Base-by-base conservation (phyloP, 805 yeast species). In the Pichia insulana region DNA sequence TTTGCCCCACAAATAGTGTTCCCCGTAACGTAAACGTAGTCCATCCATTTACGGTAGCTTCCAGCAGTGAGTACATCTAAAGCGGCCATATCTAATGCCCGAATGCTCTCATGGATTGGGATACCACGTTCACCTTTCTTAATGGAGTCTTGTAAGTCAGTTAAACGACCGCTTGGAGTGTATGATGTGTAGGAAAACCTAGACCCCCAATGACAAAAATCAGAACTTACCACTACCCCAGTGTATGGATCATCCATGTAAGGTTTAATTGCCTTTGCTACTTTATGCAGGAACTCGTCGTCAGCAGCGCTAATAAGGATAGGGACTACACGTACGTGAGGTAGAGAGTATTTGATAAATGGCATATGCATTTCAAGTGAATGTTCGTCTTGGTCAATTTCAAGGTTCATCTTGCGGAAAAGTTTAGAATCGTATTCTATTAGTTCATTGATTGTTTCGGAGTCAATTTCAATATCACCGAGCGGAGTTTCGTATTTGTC, bases 351-450 rank as follows among this genome's bases (percentile, higher is more conserved):
- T 18, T 64, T 51, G 9, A 80, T 68, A 41, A 75, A 80, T 0
- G 97, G 96, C 56, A 82, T 72, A 61, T 92, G 97, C 96, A 92
- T 85, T 55, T 92, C 98, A 54, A 92, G 76, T 40, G 92, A 81
- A 59, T 92, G 98, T 58, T 92, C 98, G 15, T 81, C 83, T 45
- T 79, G 77, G 58, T 92, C 98, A 12, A 70, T 69, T 0, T 67
- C 71, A 2, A 59, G 48, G 22, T 68, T 59, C 94, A 88, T 83
- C 42, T 57, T 61, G 44, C 67, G 64, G 50, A 84, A 79, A 6
- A 70, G 49, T 2, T 62, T 60, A 3, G 68, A 55, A n/a, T 61
- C 60, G 20, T 52, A 43, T 13, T 44, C 39, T 3, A 68, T 44
- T 32, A 82, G 55, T 15, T 63, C 51, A 2, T 58, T 42, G 18